Evolutionary conservation across 1,284 basidiomycete species (phyloP), one percentile per base, ranked within the genome.

Genomic region (Apiotrichum siamense): DNA sequence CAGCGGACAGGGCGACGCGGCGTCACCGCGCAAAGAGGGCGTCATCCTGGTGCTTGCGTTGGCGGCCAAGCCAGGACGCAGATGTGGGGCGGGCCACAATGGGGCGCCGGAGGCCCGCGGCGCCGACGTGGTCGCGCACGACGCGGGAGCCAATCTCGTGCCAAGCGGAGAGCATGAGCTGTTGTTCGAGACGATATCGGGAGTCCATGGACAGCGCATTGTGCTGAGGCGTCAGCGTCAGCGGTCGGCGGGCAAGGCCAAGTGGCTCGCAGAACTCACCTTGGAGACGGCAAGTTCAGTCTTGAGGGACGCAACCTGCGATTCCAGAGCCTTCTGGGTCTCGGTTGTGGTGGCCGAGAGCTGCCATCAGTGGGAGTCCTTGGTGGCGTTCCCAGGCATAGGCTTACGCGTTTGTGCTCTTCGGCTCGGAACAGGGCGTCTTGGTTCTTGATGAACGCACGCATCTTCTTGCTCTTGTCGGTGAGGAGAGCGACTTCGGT

Each of bases 401-500:
- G 27, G 33, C 41, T 32, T n/a, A 66, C 63, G 20, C 47, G 32
- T 21, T 54, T 60, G 12, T 58, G 48, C 27, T 59, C 49, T 27
- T 62, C 56, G 26, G 59, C 61, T 32, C 57, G 54, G 53, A 66
- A 86, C 27, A 90, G 77, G 60, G 88, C 87, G 75, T 94, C 90
- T 71, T 96, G 92, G 47, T 84, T 80, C 71, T 88, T 88, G 77
- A 96, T 92, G 72, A 94, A 92, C 85, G 90, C 78, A 62, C 83
- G 84, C 4, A 90, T 88, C 72, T 92, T 92, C 57, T 78, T 70
- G 43, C 96, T 77, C 70, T 90, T 91, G 58, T 89, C 88, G 58
- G 83, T 81, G 1, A 81, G 69, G 13, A 80, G 83, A 73, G 86
- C 87, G 50, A 83, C 74, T 50, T 87, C 81, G 63, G 85, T 84